Percentiles rank a stretch among this genome's conserved stretches.
Conservation (phyloP, 2,329 filamentous ascomycete species). For the Monosporascus sp. region DNA sequence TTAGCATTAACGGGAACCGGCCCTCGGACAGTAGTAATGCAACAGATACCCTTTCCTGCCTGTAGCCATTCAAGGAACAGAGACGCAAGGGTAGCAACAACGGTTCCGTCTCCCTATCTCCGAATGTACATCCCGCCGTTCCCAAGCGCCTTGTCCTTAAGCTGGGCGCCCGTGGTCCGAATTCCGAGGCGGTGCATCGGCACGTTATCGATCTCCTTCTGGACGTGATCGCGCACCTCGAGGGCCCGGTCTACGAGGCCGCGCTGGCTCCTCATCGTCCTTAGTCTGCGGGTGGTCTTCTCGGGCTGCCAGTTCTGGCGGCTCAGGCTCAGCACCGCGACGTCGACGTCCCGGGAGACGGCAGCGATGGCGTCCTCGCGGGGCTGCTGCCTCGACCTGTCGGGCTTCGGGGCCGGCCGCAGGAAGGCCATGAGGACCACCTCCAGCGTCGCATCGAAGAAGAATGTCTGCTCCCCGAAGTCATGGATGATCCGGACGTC, state of each 20-base stretch:
- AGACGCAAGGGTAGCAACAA: too few relatives aligned
- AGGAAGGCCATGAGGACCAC: slow-evolving; percentile 58
- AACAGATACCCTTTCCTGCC: too few relatives aligned
- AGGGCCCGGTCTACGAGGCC: slow-evolving; percentile 41
- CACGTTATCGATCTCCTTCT: slow-evolving; percentile 51
- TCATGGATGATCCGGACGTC: slow-evolving; percentile 49
- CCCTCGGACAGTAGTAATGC: too few relatives aligned
- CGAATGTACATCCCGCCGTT: slow-evolving; percentile 45
- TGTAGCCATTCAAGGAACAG: too few relatives aligned
- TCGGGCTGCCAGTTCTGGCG: slow-evolving; percentile 41
- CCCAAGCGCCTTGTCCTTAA: slow-evolving; percentile 45
- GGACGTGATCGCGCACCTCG: slow-evolving; percentile 42
- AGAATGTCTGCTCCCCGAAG: slow-evolving; percentile 37
- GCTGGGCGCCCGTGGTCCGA: slow-evolving; percentile 41
- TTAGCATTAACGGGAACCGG: too few relatives aligned
- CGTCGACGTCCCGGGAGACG: slow-evolving; percentile 35
- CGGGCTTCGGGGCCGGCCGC: slow-evolving; percentile 29
- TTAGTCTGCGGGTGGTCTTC: slow-evolving; percentile 32
- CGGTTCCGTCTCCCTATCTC: slow-evolving; percentile 17
- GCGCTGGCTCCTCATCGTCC: slow-evolving; percentile 35
- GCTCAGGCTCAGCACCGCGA: slow-evolving; percentile 41
- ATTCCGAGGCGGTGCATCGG: slow-evolving; percentile 56
- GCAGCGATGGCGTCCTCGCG: slow-evolving; percentile 23
- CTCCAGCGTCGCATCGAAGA: slow-evolving; percentile 42
- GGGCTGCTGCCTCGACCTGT: slow-evolving; percentile 5